Evolutionary conservation across 2,329 filamentous ascomycete species (phyloP), one percentile per base, ranked within the genome.

Genomic region (Ceratocystis cubensis): DNA sequence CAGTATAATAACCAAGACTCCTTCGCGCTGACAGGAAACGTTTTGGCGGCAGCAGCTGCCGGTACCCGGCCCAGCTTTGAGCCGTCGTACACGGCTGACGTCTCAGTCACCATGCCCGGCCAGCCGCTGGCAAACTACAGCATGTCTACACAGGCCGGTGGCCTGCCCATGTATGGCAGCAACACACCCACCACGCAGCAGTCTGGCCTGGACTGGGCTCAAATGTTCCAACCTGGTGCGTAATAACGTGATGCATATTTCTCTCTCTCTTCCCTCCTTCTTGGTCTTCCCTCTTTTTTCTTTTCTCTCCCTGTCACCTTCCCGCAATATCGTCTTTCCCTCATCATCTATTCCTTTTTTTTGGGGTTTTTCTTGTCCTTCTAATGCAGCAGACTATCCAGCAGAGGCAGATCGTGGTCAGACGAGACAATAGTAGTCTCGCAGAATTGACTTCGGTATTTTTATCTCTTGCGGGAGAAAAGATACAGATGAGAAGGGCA

Each of bases 171-270:
- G 79, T 84, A 84, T 75, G 81, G 78, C 73, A 80, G 78, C 73
- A 79, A 78, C 74, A 82, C 82, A 71, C 82, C 81, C 76, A 77
- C 81, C 76, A 81, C 81, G 75, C 83, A 85, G 77, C 80, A 82
- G 77, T 79, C 80, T 74, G 77, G 81, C 79, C 78, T 88, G 79
- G 87, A 90, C 78, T 91, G 88, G 88, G 82, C 86, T 73, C 83
- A 87, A 75, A 88, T 91, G 84, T 89, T 89, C 79, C 87, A 86
- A 79, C 77, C 85, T 79, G 85, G 85, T 82, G 81, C 83, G 78
- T 83, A 87, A 76, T 41, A 65, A 59, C 28, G 61, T 41, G 70
- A 71, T 69, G 71, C 71, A 70, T 71, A 71, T 73, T 71, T 73
- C n/a, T 59, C 57, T 65, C 17, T 67, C 53, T 66, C 44, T 63